Base-by-base conservation (phyloP, 2,329 filamentous ascomycete genomes). In the Zasmidium cellare region DNA sequence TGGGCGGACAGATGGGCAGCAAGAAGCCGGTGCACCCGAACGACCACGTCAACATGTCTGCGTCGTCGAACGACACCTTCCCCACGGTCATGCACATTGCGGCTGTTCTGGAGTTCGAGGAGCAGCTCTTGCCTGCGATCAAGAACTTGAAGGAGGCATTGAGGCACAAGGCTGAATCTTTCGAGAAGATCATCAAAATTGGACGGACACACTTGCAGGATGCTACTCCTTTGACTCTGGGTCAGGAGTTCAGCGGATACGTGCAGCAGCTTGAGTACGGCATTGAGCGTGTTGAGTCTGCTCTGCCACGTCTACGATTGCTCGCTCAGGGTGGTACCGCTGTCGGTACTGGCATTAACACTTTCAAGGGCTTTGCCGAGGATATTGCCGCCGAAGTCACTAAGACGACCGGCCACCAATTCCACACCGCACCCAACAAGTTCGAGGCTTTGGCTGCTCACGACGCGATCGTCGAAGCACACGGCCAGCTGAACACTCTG, bases 41-140 rank as follows among this genome's bases (percentile, higher is more conserved):
- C 79, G 94, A 99, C 82, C 94, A 99, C 77, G 94, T 99, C 78
- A 99, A 99, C 86, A 96, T 96, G 87, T 96, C 90, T 65, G 94
- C 94, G 68, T 97, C 92, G 51, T 97, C 94, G 72, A 99, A 99
- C 82, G 94, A 99, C 76, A 97, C 93, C 68, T 99, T 99, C 86
- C 94, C 94, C 45, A 97, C 94, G 66, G 94, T 97, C 75, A 99
- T 99, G 94, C 94, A 97, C 83, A 97, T 99, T 74, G 93, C 94
- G 60, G 93, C 93, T 63, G 92, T 97, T 50, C 84, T 97, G 60
- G 94, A 97, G 77, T 84, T 97, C 60, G 92, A 97, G 80, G 84
- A 88, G 72, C 84, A 88, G 69, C 87, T 99, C 47, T 79, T 97
- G 18, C 94, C 94, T 41, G 84, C 91, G 50, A 83, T 97, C 62